These are phyloP conservation scores for Boletus rubescentipes DNA, from an alignment of 768 basidiomycete genomes.

Conservation along the genomic window DNA sequence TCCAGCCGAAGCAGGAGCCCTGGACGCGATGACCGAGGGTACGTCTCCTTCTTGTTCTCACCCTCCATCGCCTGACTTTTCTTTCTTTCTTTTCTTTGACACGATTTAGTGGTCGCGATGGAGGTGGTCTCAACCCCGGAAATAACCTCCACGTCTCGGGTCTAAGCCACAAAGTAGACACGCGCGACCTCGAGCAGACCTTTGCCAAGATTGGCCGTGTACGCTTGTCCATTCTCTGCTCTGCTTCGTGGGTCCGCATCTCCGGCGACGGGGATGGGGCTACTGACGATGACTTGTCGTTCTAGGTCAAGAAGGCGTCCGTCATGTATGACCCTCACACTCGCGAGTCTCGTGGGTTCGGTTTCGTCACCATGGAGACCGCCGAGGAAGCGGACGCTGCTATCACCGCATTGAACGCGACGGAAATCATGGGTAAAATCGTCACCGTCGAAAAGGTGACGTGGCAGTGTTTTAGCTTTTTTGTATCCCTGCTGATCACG, in stretches of 20 bases:
- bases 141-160: slow-evolving; percentile 68
- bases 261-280: background rate
- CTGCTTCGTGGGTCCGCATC: background rate
- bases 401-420: slow-evolving; percentile 77
- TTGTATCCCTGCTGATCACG: background rate
- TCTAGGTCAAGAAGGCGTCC: slow-evolving; percentile 59
- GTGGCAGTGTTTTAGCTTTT: background rate
- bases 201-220: slow-evolving; percentile 90
- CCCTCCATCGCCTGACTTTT: background rate
- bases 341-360: slow-evolving; percentile 74
- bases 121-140: slow-evolving; percentile 53
- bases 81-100: background rate
- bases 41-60: slow-evolving; percentile 24
- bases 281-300: slow-evolving; percentile 3
- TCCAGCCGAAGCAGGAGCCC: slow-evolving; percentile 83
- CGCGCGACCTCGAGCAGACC: slow-evolving; percentile 81
- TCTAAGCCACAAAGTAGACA: slow-evolving; percentile 63
- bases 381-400: slow-evolving; percentile 90
- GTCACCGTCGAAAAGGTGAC: slow-evolving; percentile 85
- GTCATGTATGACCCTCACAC: slow-evolving; percentile 74
- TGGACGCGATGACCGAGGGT: slow-evolving; percentile 57
- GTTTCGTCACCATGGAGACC: slow-evolving; percentile 87
- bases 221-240: slow-evolving; percentile 25
- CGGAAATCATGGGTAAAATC: slow-evolving; percentile 84
- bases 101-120: slow-evolving; percentile 22